Evolutionary conservation across 768 basidiomycete genomes (phyloP), one percentile per base, ranked within the genome.

Genomic region (Crassisporium funariophilum): DNA sequence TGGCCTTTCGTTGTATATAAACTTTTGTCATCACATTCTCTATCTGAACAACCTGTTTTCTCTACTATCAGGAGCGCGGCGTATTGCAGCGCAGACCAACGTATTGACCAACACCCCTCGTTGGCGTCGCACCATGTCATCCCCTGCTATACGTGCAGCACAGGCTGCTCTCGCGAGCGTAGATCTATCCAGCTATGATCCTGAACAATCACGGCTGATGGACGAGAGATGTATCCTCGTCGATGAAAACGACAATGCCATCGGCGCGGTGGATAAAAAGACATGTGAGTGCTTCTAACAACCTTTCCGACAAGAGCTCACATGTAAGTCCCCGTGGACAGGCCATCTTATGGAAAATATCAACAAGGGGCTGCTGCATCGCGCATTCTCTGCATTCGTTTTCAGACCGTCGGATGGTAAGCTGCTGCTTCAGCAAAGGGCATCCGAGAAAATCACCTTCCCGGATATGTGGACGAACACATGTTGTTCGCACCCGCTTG

Each of bases 401-500:
- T 99, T 98, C 76, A 77, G 93, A 27, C 97, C 97, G 2, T 83
- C 83, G 10, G 93, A 98, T 65, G 97, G 97, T 36, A 90, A 86
- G 66, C 78, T 99, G 13, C 76, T 99, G 20, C 78, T 99, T 35
- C 97, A 99, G 65, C 92, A 93, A 67, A 83, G 97, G 27, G 97
- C 97, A 15, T 76, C 85, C n/a, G 94, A 95, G 73, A 99, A 99
- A 76, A 99, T 99, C 63, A 99, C 97, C 5, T 99, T 99, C 73
- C 97, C 97, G 4, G 80, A 91, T 58, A 94, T 98, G 94, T 99
- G 97, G 97, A 99, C 97, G 23, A 99, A 99, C 69, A 98, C 97
- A 6, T 99, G 97, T 66, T 99, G 95, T 72, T 94, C 91, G 17
- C 95, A 99, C 63, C 95, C 95, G 13, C 76, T 99, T 40, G 85